These are phyloP conservation scores for Pseudocercospora pini-densiflorae DNA, from an alignment of 2,329 filamentous ascomycete genomes.

Conservation along the genomic window DNA sequence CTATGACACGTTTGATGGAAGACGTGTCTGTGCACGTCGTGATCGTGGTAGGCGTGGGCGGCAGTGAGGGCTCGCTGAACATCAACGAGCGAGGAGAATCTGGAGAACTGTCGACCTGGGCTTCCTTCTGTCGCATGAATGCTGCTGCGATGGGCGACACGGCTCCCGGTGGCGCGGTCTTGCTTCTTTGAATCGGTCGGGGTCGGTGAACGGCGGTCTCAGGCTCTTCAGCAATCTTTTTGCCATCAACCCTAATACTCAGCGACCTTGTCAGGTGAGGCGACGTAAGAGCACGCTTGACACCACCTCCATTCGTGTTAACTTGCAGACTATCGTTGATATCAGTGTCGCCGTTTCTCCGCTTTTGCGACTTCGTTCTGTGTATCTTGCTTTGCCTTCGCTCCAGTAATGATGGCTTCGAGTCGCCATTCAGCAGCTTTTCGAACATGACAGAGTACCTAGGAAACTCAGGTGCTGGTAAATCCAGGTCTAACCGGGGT, in stretches of 20 bases:
- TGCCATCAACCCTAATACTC: slow-evolving; percentile 22
- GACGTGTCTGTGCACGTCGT: slow-evolving; percentile 31
- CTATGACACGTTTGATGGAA: slow-evolving; percentile 22
- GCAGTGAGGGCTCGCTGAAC: slow-evolving; percentile 36
- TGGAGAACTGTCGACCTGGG: slow-evolving; percentile 23
- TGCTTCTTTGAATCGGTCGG: slow-evolving; percentile 32
- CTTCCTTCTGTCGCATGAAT: slow-evolving; percentile 25
- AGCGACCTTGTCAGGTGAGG: slow-evolving; percentile 25
- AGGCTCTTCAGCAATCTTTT: slow-evolving; percentile 12
- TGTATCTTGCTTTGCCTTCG: slow-evolving; percentile 36
- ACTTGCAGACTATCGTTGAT: slow-evolving; percentile 2
- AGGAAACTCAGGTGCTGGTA: slow-evolving; percentile 79
- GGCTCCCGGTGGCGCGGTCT: slow-evolving; percentile 33
- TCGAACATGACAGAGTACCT: slow-evolving; percentile 95
- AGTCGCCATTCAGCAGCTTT: slow-evolving; percentile 62
- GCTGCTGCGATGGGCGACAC: slow-evolving; percentile 23
- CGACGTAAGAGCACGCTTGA: slow-evolving; percentile 25
- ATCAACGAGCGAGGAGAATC: slow-evolving; percentile 29
- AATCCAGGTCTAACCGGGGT: slow-evolving; percentile 70
- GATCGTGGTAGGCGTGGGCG: slow-evolving; percentile 35
- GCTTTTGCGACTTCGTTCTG: slow-evolving; percentile 21
- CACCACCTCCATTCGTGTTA: background rate
- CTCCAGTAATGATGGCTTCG: slow-evolving; percentile 37
- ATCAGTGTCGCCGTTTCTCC: background rate
- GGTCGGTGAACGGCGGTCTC: slow-evolving; percentile 26